phyloP scores from a whole-genome alignment of 495 filamentous ascomycete species.

The Neurospora terricola region DNA sequence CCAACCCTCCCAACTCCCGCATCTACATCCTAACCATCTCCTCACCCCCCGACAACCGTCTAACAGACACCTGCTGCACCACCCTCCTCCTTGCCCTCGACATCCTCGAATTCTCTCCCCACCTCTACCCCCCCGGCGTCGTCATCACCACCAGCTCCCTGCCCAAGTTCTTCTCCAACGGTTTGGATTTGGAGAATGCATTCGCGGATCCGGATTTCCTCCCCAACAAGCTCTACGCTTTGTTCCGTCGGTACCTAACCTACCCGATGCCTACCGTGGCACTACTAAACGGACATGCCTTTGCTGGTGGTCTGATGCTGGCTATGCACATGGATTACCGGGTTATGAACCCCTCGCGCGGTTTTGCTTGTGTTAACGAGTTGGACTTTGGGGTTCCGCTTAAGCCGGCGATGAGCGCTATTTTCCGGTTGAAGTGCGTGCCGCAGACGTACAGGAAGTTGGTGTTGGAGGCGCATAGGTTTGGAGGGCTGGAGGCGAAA shows the following conservation, averaged over 20 bases:
- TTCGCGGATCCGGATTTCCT: no score
- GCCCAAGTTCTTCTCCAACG: slow-evolving; percentile 73
- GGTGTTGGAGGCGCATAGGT: slow-evolving; percentile 61
- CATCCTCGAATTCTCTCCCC: slow-evolving; percentile 50
- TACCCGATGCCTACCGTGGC: slow-evolving; percentile 80
- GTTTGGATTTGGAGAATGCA: no score
- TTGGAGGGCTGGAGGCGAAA: slow-evolving; percentile 47
- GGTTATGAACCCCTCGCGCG: slow-evolving; percentile 55
- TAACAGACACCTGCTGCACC: slow-evolving; percentile 53
- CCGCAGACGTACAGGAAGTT: slow-evolving; percentile 48
- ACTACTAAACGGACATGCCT: slow-evolving; percentile 70
- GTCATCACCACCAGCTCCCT: slow-evolving; percentile 65
- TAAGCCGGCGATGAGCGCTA: slow-evolving; percentile 55
- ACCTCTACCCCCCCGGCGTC: slow-evolving; percentile 53
- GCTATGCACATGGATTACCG: slow-evolving; percentile 82
- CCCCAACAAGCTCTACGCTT: no score
- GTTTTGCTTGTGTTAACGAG: slow-evolving; percentile 70
- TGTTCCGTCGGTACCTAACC: slow-evolving; percentile 53
- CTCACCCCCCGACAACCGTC: slow-evolving; percentile 64
- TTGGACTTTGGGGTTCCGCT: slow-evolving; percentile 67
- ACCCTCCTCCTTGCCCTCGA: slow-evolving; percentile 61
- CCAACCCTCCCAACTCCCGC: slow-evolving; percentile 5
- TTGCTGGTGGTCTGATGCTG: slow-evolving; percentile 70
- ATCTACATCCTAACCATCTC: slow-evolving; percentile 64
- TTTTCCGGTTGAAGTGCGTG: slow-evolving; percentile 60